A percentile compares a stretch with the other conserved stretches of the same genome.
These are phyloP conservation scores for Kwoniella dendrophila DNA, from an alignment of 768 basidiomycete species.

Conservation along the genomic window DNA sequence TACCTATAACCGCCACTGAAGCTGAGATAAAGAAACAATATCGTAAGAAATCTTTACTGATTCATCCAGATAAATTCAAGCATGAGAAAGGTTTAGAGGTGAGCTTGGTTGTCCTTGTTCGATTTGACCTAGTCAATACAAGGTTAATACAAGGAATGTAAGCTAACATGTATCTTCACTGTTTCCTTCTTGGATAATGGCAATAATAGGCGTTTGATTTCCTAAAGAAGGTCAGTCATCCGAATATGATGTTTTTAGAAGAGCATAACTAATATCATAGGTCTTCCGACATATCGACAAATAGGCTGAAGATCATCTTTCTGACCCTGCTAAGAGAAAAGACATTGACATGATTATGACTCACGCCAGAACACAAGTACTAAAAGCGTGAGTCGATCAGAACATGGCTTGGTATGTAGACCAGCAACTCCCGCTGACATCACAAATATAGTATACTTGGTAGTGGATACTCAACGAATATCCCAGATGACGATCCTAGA, in stretches of 20 bases:
- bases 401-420: background rate
- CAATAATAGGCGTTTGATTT: slow-evolving; percentile 52
- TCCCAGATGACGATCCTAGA: slow-evolving; percentile 50
- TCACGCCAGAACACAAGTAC: slow-evolving; percentile 47
- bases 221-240: slow-evolving; percentile 53
- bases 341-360: slow-evolving; percentile 56
- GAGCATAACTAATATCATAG: slow-evolving; percentile 16
- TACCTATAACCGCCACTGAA: slow-evolving; percentile 63
- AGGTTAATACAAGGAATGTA: background rate
- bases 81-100: slow-evolving; percentile 60
- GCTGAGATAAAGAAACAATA: slow-evolving; percentile 85
- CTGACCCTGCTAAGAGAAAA: slow-evolving; percentile 42
- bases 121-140: background rate
- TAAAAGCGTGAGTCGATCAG: slow-evolving; percentile 40
- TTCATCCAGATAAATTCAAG: slow-evolving; percentile 96
- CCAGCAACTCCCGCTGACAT: background rate
- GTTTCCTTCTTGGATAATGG: background rate
- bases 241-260: background rate
- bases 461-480: slow-evolving; percentile 44
- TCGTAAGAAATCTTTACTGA: slow-evolving; percentile 62
- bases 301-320: slow-evolving; percentile 51
- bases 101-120: slow-evolving; percentile 22
- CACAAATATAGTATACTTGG: slow-evolving; percentile 37
- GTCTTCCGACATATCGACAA: background rate
- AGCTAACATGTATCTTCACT: no score